Conservation (phyloP, 192 early-diverging fungal genomes). For the Mortierella hygrophila region DNA sequence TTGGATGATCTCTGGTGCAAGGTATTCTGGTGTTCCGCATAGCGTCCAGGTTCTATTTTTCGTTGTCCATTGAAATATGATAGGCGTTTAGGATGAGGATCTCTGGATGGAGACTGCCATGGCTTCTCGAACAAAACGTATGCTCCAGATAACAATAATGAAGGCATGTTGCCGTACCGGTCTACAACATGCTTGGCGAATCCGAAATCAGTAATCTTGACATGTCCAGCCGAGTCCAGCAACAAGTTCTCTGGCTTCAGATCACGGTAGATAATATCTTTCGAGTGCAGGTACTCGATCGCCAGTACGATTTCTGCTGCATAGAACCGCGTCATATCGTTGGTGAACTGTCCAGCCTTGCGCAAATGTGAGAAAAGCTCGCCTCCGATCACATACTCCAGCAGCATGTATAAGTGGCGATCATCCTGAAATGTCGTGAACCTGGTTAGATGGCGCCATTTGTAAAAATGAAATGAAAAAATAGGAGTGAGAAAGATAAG, state of each 20-base stretch:
- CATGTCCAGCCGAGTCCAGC: constrained; percentile 89
- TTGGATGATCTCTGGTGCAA: constrained; percentile 98
- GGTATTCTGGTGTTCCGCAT: constrained; percentile 98
- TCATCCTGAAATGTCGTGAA: constrained; percentile 98
- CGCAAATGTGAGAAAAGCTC: constrained; percentile 98
- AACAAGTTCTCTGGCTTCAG: constrained; percentile 94
- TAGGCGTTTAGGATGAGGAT: background rate
- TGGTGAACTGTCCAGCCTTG: constrained; percentile 90
- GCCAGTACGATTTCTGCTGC: constrained; percentile 95
- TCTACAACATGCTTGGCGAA: constrained; percentile 93
- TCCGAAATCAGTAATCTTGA: constrained; percentile 99
- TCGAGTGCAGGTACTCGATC: constrained; percentile 92
- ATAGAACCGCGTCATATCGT: constrained; percentile 96
- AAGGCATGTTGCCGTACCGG: constrained; percentile 43
- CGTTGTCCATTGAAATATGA: background rate
- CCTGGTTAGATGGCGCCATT: constrained; percentile 50
- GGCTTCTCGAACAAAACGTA: background rate
- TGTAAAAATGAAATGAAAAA: background rate
- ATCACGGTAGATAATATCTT: constrained; percentile 97
- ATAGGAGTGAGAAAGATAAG: background rate
- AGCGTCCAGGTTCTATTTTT: constrained; percentile 93
- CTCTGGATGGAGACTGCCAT: no score
- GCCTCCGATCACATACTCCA: constrained; percentile 96
- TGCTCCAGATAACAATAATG: background rate
- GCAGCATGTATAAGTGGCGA: constrained; percentile 92